Percentiles rank a stretch among this genome's conserved stretches.
Conservation (phyloP, 169 alveolate genomes). For the Cryptosporidium ubiquitum region DNA sequence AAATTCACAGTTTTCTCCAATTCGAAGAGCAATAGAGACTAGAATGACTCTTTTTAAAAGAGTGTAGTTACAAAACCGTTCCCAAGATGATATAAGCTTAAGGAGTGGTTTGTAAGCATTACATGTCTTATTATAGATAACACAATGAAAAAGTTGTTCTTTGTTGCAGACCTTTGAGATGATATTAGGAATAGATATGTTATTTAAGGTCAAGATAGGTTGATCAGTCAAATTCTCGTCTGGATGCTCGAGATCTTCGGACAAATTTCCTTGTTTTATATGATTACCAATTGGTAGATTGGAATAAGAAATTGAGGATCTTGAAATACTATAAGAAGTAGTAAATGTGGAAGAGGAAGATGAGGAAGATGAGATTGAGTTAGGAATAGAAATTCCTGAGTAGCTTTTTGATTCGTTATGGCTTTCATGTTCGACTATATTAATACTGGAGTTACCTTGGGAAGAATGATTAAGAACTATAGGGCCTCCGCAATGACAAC, state of each 20-base stretch:
- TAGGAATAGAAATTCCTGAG: slow-evolving; percentile 4
- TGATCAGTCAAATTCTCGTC: neutral
- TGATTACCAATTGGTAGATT: neutral
- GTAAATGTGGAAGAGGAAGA: slow-evolving; percentile 37
- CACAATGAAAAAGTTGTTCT: slow-evolving; percentile 12
- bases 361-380: slow-evolving; percentile 24
- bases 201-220: neutral
- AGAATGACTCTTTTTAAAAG: slow-evolving; percentile 60
- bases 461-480: neutral
- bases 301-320: slow-evolving; percentile 28
- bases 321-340: slow-evolving; percentile 47
- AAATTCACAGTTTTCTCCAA: slow-evolving; percentile 56
- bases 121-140: slow-evolving; percentile 15
- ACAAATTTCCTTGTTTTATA: neutral
- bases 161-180: slow-evolving; percentile 41
- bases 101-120: slow-evolving; percentile 39
- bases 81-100: slow-evolving; percentile 28
- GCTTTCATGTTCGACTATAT: neutral
- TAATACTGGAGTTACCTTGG: neutral
- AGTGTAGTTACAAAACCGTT: slow-evolving; percentile 55
- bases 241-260: neutral
- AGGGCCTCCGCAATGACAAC: slow-evolving; percentile 57
- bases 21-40: slow-evolving; percentile 64
- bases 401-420: slow-evolving; percentile 4
- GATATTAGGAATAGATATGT: slow-evolving; percentile 8